These are phyloP conservation scores for Rhodotorula taiwanensis DNA, from an alignment of 768 basidiomycete species.

Conservation along the genomic window DNA sequence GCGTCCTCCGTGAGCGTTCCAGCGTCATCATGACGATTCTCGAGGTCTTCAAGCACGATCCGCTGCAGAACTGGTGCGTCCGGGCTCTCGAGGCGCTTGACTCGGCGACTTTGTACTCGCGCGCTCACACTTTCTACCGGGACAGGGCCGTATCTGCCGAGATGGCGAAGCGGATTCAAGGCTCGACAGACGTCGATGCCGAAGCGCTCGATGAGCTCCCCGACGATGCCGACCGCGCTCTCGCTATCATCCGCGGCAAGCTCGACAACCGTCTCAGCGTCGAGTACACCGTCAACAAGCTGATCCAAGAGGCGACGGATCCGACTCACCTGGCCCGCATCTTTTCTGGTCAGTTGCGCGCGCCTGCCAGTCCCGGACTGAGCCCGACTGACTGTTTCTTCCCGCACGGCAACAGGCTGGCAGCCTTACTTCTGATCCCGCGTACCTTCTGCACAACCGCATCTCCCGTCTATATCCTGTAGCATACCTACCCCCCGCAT, in stretches of 20 bases:
- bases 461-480: not conserved
- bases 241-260: conserved; percentile 71
- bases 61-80: conserved; percentile 76
- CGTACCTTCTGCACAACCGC: conserved; percentile 46
- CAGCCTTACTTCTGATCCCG: conserved; percentile 51
- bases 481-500: not conserved
- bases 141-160: conserved; percentile 50
- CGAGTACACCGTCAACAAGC: conserved; percentile 85
- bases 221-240: conserved; percentile 82
- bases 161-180: conserved; percentile 54
- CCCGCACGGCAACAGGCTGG: conserved; percentile 6
- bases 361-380: not conserved
- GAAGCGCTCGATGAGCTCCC: conserved; percentile 56
- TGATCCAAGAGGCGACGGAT: conserved; percentile 83
- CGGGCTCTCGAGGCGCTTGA: not conserved
- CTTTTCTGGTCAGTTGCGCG: conserved; percentile 52
- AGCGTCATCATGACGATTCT: conserved; percentile 88
- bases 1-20: conserved; percentile 76
- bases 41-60: conserved; percentile 95
- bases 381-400: not conserved
- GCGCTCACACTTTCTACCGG: conserved; percentile 19
- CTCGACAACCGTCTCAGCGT: conserved; percentile 78
- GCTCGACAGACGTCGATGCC: conserved; percentile 14
- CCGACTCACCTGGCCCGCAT: conserved; percentile 67
- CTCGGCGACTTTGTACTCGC: conserved; percentile 32